Conservation (phyloP, 257 asterid genomes). For the Euphrasia confusa region DNA sequence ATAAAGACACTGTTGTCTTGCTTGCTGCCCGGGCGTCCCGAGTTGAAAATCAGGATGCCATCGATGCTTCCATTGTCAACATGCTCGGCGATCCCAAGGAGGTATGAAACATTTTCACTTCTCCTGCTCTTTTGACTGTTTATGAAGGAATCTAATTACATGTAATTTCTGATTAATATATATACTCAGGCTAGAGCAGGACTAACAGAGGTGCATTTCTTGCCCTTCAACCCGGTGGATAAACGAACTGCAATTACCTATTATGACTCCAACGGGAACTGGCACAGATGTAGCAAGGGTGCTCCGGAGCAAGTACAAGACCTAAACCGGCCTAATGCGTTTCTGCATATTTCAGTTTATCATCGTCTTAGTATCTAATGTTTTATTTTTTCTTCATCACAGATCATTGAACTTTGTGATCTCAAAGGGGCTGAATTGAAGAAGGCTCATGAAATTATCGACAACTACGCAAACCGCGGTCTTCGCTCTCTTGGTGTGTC, state of each 20-base stretch:
- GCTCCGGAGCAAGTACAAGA: constrained; percentile 86
- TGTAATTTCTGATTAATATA: neutral
- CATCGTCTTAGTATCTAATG: neutral
- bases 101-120: constrained; percentile 29
- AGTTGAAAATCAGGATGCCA: constrained; percentile 82
- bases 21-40: constrained; percentile 79
- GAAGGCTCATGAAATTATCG: constrained; percentile 49
- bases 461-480: constrained; percentile 59
- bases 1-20: constrained; percentile 48
- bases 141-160: neutral
- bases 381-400: neutral
- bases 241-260: constrained; percentile 89
- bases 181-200: constrained; percentile 71
- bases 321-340: neutral
- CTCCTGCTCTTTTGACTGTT: neutral
- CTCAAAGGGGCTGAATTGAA: constrained; percentile 38
- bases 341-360: neutral
- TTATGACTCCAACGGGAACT: constrained; percentile 51
- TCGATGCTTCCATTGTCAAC: constrained; percentile 79
- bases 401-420: constrained; percentile 53
- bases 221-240: constrained; percentile 87
- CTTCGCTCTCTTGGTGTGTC: constrained; percentile 70
- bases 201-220: constrained; percentile 74
- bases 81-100: constrained; percentile 73
- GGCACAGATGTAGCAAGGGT: constrained; percentile 89